These are phyloP conservation scores for Fusarium aywerte DNA, from an alignment of 2,329 filamentous ascomycete species.

Conservation along the genomic window DNA sequence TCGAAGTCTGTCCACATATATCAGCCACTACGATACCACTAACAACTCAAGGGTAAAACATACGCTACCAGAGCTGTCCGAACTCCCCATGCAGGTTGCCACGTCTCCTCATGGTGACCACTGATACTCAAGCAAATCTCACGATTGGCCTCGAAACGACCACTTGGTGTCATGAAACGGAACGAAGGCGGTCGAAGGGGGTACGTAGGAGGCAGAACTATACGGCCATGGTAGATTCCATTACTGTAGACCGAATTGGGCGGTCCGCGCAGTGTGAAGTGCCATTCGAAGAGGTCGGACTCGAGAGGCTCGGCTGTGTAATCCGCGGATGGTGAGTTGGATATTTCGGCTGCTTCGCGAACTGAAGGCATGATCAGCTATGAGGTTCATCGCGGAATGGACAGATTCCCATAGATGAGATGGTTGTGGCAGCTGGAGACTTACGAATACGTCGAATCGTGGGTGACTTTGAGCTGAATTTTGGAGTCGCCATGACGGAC, in stretches of 20 bases:
- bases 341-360: constrained; percentile 90
- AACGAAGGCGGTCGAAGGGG: constrained; percentile 94
- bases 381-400: neutral
- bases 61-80: constrained; percentile 81
- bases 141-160: constrained; percentile 94
- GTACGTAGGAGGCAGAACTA: constrained; percentile 88
- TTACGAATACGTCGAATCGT: constrained; percentile 86
- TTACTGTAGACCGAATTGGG: constrained; percentile 80
- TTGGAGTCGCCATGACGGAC: constrained; percentile 53
- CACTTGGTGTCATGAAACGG: constrained; percentile 90
- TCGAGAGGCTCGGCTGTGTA: constrained; percentile 88
- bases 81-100: constrained; percentile 98
- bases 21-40: neutral
- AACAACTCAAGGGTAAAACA: constrained; percentile 40
- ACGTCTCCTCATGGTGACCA: constrained; percentile 97
- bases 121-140: constrained; percentile 96
- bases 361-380: constrained; percentile 55
- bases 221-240: constrained; percentile 95
- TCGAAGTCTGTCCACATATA: constrained; percentile 63
- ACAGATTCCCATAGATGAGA: neutral
- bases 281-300: constrained; percentile 95
- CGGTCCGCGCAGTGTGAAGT: constrained; percentile 95
- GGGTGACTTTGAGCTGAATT: constrained; percentile 79
- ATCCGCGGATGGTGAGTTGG: constrained; percentile 81
- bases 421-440: constrained; percentile 45